Percentiles rank a stretch among this genome's conserved stretches.
These are phyloP conservation scores for Bruguiera hainesii DNA, from an alignment of 441 rosid genomes.

Conservation along the genomic window DNA sequence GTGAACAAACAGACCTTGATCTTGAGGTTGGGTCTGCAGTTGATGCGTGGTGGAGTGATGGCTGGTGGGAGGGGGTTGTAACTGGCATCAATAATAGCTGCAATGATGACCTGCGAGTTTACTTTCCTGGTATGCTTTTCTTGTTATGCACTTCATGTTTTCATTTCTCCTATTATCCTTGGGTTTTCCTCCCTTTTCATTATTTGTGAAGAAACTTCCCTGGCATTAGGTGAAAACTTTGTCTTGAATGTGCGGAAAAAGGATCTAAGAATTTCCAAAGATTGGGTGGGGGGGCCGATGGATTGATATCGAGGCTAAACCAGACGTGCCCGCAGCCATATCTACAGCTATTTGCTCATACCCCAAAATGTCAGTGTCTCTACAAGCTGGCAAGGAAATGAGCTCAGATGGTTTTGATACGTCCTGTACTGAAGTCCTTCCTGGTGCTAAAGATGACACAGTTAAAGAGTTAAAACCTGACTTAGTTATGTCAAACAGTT, in stretches of 20 bases:
- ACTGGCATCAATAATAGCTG: conserved; percentile 31
- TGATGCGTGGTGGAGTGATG: conserved; percentile 99
- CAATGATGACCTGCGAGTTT: conserved; percentile 49
- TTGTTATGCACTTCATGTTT: conserved; percentile 5
- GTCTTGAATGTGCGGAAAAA: conserved; percentile 50
- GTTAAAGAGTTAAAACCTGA: conserved; percentile 43
- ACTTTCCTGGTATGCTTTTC: conserved; percentile 66
- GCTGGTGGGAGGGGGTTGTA: conserved; percentile 99
- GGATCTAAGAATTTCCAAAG: conserved; percentile 69
- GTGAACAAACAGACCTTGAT: conserved; percentile 29
- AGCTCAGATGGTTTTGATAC: conserved; percentile 28
- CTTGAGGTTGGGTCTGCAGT: conserved; percentile 64
- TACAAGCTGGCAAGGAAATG: conserved; percentile 39
- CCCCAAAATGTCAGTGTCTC: conserved; percentile 42
- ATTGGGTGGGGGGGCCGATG: conserved; percentile 78
- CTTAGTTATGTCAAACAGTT: conserved; percentile 22
- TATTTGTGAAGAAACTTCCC: conserved; percentile 17
- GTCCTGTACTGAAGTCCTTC: conserved; percentile 19
- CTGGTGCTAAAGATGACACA: conserved; percentile 17
- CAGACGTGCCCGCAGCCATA: conserved; percentile 56
- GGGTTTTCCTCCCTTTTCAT: neutral
- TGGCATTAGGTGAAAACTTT: conserved; percentile 64
- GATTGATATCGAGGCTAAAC: conserved; percentile 64
- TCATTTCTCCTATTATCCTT: conserved; percentile 5
- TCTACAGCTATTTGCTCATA: conserved; percentile 38